Evolutionary conservation across 2,329 filamentous ascomycete genomes (phyloP).

Genomic region (Ceratocystis huliohia): DNA sequence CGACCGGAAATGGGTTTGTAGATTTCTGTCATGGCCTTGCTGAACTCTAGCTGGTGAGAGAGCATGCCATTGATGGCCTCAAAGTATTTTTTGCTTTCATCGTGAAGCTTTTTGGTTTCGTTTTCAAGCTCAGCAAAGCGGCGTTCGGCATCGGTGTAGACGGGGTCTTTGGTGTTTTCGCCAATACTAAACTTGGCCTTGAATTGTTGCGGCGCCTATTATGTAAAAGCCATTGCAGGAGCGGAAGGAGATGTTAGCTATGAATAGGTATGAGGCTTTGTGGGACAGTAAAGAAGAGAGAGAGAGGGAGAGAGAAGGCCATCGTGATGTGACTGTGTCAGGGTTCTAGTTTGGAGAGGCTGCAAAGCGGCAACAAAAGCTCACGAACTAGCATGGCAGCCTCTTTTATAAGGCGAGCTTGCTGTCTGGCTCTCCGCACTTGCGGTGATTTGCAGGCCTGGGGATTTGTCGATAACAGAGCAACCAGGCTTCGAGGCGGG

Average conservation of each 20-base stretch:
- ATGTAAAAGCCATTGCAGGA: background rate
- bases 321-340: background rate
- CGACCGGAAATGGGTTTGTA: conserved; percentile 97
- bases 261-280: conserved; percentile 10
- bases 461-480: background rate
- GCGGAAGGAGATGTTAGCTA: conserved; percentile 7
- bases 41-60: conserved; percentile 94
- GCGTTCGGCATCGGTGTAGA: conserved; percentile 89
- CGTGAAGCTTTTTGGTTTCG: conserved; percentile 92
- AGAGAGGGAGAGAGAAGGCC: conserved; percentile 23
- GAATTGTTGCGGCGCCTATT: conserved; percentile 74
- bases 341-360: background rate
- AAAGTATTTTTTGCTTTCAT: conserved; percentile 96
- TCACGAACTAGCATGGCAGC: background rate
- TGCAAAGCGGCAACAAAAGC: background rate
- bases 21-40: conserved; percentile 85
- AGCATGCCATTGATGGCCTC: conserved; percentile 98
- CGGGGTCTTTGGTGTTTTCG: conserved; percentile 84
- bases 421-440: background rate
- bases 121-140: conserved; percentile 87
- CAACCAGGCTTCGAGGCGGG: background rate
- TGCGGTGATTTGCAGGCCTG: background rate
- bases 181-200: conserved; percentile 90
- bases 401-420: background rate
- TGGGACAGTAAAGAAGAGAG: conserved; percentile 12